These are phyloP conservation scores for Fusarium pseudocircinatum DNA, from an alignment of 2,329 filamentous ascomycete species.

Conservation along the genomic window DNA sequence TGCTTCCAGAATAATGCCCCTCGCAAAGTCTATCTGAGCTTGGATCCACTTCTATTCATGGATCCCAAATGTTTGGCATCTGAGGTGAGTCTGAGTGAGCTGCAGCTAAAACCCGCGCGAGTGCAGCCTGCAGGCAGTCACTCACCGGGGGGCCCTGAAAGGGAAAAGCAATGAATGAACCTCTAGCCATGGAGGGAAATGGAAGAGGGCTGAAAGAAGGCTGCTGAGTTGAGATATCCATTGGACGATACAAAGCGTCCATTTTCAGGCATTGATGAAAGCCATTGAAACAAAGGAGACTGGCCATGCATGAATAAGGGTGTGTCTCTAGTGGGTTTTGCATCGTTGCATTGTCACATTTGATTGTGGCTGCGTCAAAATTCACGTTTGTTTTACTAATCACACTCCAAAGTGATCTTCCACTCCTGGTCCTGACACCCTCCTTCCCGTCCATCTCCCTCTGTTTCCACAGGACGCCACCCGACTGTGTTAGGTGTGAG, in stretches of 20 bases:
- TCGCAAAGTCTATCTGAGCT: conserved; percentile 9
- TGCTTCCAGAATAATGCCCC: neutral
- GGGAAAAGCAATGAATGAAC: conserved; percentile 1
- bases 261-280: conserved; percentile 15
- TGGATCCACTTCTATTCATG: conserved; percentile 1
- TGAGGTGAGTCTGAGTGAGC: conserved; percentile 13
- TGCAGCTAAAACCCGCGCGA: conserved; percentile 31
- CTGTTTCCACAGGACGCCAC: conserved; percentile 26
- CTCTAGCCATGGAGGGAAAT: conserved; percentile 28
- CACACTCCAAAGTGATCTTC: neutral
- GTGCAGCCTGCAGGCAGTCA: conserved; percentile 33
- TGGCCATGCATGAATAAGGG: neutral
- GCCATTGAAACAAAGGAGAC: conserved; percentile 3
- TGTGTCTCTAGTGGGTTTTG: conserved; percentile 7
- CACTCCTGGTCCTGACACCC: conserved; percentile 5
- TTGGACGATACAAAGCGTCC: conserved; percentile 14
- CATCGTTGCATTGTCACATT: conserved; percentile 24
- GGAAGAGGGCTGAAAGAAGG: conserved; percentile 24
- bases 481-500: conserved; percentile 4
- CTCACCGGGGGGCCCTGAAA: conserved; percentile 14
- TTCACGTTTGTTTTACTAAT: conserved; percentile 23
- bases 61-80: conserved; percentile 10
- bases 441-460: conserved; percentile 10
- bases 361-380: conserved; percentile 22
- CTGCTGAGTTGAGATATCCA: conserved; percentile 1